Percentiles rank a stretch among this genome's conserved stretches.
Conservation (phyloP, 1,139 yeast species). For the Magnusiomyces ingens region DNA sequence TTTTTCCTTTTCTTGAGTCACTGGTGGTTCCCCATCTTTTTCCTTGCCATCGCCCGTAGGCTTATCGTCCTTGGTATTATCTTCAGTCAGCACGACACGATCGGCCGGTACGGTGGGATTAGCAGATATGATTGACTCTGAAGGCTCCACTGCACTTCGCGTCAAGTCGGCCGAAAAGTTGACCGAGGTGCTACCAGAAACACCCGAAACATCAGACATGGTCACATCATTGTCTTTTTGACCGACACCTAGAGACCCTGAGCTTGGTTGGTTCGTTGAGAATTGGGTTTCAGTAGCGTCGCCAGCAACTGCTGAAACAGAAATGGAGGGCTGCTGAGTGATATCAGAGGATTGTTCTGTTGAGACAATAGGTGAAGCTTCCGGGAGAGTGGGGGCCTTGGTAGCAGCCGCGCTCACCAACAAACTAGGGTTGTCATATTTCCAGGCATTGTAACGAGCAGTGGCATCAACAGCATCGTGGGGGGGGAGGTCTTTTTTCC, state of each 20-base stretch:
- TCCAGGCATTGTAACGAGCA: conserved; percentile 16
- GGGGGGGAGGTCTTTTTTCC: conserved; percentile 32
- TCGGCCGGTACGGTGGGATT: background rate
- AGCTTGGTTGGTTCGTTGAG: background rate
- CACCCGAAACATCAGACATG: conserved; percentile 4
- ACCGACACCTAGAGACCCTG: background rate
- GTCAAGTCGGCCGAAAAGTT: background rate
- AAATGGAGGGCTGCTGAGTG: background rate
- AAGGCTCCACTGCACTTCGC: background rate
- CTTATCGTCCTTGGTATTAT: background rate
- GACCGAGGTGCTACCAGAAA: background rate
- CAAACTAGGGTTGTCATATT: conserved; percentile 10
- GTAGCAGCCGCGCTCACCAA: background rate
- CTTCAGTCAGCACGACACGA: background rate
- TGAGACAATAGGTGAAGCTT: background rate
- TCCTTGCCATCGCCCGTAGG: background rate
- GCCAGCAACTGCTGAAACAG: conserved; percentile 1
- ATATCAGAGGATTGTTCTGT: background rate
- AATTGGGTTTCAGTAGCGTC: conserved; percentile 1
- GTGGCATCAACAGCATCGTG: conserved; percentile 28
- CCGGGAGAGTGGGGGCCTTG: background rate
- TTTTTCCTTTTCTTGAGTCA: background rate
- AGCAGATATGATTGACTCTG: background rate
- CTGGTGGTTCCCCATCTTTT: background rate
- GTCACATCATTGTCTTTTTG: conserved; percentile 4